Evolutionary conservation across 2,329 filamentous ascomycete species (phyloP), one percentile per base, ranked within the genome.

Genomic region (Didymella pinodella): DNA sequence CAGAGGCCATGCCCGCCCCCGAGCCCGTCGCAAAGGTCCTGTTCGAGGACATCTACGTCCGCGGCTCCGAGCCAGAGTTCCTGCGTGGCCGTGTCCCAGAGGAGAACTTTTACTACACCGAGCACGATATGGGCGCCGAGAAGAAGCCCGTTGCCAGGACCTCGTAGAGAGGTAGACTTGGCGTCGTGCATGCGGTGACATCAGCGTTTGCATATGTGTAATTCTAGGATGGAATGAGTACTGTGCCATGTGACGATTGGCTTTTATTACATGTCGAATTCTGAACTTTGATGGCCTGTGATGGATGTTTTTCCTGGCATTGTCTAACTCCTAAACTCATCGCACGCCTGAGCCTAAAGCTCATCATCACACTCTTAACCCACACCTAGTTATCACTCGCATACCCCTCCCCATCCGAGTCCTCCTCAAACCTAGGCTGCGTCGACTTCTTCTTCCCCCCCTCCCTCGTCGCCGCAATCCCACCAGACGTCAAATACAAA

Each of bases 11-110:
- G 92, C 79, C 87, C 40, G 79, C 82, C 46, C 95, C 95, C 29
- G 92, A 96, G 48, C 78, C 90, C 57, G 96, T 86, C 62, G 82
- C 88, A 54, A 86, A 92, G 80, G 95, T 95, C 70, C 85, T 99
- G 70, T 99, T 86, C 79, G 94, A 99, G 88, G 94, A 97, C 79
- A 96, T 97, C 78, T 98, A 97, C 81, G 93, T 93, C 72, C 85
- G 85, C 66, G 94, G 94, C 68, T 90, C 86, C 62, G 94, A 97
- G 87, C 93, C 93, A 57, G 83, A 88, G 75, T 97, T 90, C 84
- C 86, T 97, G 82, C 88, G 93, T 71, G 94, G 94, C 70, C 87
- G 94, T 64, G 93, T 90, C 60, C 86, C 90, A 54, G 93, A 98
- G 75, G 95, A 98, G 90, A 94, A 93, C 82, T 95, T 89, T 82